Base-by-base conservation (phyloP, 495 filamentous ascomycete genomes). In the Entonaema liquescens region DNA sequence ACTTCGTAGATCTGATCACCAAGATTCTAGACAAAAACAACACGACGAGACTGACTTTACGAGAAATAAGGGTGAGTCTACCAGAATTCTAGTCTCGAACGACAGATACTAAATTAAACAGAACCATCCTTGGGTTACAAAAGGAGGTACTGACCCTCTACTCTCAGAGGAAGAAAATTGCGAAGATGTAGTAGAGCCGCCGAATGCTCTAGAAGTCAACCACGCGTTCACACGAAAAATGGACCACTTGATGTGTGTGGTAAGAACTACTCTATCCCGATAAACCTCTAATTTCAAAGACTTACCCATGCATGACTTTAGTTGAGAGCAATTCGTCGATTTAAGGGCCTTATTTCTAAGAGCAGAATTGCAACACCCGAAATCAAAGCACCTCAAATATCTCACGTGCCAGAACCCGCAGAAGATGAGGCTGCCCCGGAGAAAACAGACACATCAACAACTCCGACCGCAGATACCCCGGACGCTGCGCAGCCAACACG, bases 121-220 rank as follows among this genome's bases (percentile, higher is more conserved):
- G 95, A 86, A 92, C 74, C 95, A 99, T 77, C 90, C 93, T 4
- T 99, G 95, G 95, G 94, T 98, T 9, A 99, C 95, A 6, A 91
- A 88, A 71, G 79, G 86, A 44, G 95, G 93, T 23, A 84, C 83
- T 29, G 95, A 99, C 79, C 90, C 90, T 62, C 81, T 99, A 13
- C 84, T 99, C 33, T 84, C 93, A 23, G 84, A 85, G 25, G 89
- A 94, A 57, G 95, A 98, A 77, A 99, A 99, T 74, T 97, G 91
- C 13, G 86, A 92, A 17, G 86, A 94, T 63, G 79, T 92, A 8
- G 84, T 98, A 23, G 90, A 91, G 38, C 82, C 87, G 6, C 95
- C 95, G 2, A 98, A 93, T 29, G 89, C 94, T 57, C 91, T 93
- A 59, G 95, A 99, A 78, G 87, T 97, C 73, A 91, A 95, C 65